Conservation (phyloP, 2,329 filamentous ascomycete genomes). For the Cordyceps javanica region DNA sequence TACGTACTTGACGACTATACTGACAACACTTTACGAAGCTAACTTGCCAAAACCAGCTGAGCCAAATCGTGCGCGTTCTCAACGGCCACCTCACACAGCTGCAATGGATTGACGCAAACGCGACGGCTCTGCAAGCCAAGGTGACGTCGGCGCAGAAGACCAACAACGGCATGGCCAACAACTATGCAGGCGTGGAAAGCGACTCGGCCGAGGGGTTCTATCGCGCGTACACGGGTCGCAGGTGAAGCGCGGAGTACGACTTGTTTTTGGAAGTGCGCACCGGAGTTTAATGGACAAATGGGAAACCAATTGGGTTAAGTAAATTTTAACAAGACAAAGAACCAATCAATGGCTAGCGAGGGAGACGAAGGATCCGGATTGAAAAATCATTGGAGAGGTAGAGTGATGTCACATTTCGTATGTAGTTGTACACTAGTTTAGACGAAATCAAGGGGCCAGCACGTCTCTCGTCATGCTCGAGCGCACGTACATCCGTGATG, state of each 20-base stretch:
- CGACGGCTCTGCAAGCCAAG: conserved; percentile 74
- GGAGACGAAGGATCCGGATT: neutral
- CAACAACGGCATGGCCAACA: conserved; percentile 53
- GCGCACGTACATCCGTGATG: neutral
- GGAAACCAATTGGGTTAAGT: conserved; percentile 10
- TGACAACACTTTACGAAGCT: conserved; percentile 17
- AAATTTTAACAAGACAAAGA: conserved; percentile 1
- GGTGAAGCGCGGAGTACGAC: conserved; percentile 33
- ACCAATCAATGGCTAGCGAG: conserved; percentile 1
- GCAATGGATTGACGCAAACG: conserved; percentile 87
- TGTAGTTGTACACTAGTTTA: conserved; percentile 36
- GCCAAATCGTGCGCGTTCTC: conserved; percentile 90
- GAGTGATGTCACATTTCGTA: conserved; percentile 17
- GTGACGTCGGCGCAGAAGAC: conserved; percentile 77
- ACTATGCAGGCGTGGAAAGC: conserved; percentile 54
- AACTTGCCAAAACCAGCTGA: conserved; percentile 54
- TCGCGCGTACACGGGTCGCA: conserved; percentile 74
- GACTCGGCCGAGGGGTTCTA: conserved; percentile 86
- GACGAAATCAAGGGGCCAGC: conserved; percentile 17
- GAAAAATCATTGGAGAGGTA: conserved; percentile 13
- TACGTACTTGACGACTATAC: conserved; percentile 41
- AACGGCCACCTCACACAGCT: conserved; percentile 89
- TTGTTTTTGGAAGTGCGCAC: conserved; percentile 12
- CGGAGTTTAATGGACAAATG: conserved; percentile 6
- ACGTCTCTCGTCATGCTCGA: neutral